Conservation (phyloP, 169 alveolate genomes). For the Plasmodium malariae region DNA sequence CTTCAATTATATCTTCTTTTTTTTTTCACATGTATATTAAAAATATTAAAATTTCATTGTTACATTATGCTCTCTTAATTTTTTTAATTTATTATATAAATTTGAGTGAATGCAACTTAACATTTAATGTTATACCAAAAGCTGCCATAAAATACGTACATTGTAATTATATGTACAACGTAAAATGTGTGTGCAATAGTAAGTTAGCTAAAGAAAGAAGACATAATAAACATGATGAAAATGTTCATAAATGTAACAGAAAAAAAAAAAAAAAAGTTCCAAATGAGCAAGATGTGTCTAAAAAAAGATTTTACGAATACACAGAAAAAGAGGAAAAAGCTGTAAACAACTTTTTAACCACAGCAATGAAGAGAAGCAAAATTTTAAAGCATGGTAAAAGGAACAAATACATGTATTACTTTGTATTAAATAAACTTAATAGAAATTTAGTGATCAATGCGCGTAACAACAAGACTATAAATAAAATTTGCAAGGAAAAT, state of each 20-base stretch:
- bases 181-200: background rate
- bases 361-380: background rate
- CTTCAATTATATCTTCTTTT: too few relatives aligned
- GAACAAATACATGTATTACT: background rate
- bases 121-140: background rate
- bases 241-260: background rate
- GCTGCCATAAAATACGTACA: background rate
- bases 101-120: slow-evolving; percentile 16
- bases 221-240: background rate
- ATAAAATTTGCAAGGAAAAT: background rate
- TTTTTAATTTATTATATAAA: slow-evolving; percentile 28
- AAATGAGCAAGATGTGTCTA: background rate
- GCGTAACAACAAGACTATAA: background rate
- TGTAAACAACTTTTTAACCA: background rate
- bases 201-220: background rate
- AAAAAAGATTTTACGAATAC: background rate
- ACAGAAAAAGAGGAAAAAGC: background rate
- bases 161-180: background rate
- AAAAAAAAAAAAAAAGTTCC: background rate
- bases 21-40: slow-evolving; percentile 52
- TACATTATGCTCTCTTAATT: slow-evolving; percentile 26
- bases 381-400: background rate
- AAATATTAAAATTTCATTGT: slow-evolving; percentile 1
- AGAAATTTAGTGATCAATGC: too few relatives aligned
- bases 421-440: background rate